Percentiles rank a stretch among this genome's conserved stretches.
phyloP scores from a whole-genome alignment of 768 basidiomycete genomes.

The Boletellus sp. region DNA sequence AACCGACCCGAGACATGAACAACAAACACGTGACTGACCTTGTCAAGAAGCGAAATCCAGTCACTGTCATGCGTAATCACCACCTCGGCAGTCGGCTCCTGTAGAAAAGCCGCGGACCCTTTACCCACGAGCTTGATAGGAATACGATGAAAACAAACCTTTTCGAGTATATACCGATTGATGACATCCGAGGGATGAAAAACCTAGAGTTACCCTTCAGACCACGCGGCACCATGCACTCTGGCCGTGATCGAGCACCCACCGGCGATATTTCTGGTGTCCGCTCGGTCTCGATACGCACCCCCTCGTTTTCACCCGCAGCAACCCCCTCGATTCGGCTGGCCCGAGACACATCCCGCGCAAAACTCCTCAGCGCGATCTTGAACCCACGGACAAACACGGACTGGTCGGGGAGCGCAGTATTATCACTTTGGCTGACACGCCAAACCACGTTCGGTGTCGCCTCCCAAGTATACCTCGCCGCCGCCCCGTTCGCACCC shows the following conservation, averaged over 20 bases:
- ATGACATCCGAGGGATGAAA: slow-evolving; percentile 26
- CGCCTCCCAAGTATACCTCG: slow-evolving; percentile 16
- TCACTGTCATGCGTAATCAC: slow-evolving; percentile 23
- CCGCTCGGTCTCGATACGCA: slow-evolving; percentile 11
- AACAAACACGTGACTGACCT: slow-evolving; percentile 3
- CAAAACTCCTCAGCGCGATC: slow-evolving; percentile 17
- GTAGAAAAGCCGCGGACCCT: neutral
- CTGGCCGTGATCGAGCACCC: neutral
- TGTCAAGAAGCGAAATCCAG: slow-evolving; percentile 20
- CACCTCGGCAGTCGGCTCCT: slow-evolving; percentile 23
- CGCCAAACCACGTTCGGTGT: slow-evolving; percentile 20
- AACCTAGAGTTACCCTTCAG: slow-evolving; percentile 11
- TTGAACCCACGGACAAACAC: slow-evolving; percentile 33
- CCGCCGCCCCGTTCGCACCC: slow-evolving; percentile 6
- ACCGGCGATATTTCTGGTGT: slow-evolving; percentile 21
- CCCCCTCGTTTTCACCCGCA: neutral
- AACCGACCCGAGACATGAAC: neutral
- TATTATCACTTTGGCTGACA: slow-evolving; percentile 11
- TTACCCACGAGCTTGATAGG: neutral
- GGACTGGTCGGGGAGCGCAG: slow-evolving; percentile 21
- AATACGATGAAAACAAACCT: slow-evolving; percentile 5
- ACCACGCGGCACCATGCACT: neutral
- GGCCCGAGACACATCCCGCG: slow-evolving; percentile 9
- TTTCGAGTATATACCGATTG: slow-evolving; percentile 22
- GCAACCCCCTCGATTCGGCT: neutral